Percentiles rank a stretch among this genome's conserved stretches.
Evolutionary conservation across 176 grass and related monocot genomes (phyloP).

Genomic region (Aegilops speltoides): DNA sequence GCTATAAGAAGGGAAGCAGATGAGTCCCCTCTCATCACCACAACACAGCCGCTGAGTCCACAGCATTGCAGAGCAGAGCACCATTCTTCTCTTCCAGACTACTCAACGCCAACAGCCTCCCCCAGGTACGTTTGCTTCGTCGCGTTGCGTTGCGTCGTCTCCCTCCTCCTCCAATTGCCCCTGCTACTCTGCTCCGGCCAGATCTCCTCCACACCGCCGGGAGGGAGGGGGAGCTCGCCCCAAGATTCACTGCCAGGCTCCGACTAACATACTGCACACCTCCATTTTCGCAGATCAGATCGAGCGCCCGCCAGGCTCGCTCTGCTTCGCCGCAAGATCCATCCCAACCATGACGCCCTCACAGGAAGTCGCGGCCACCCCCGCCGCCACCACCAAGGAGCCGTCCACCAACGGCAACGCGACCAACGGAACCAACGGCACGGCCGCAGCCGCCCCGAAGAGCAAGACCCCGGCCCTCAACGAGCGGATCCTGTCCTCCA

Average conservation of each 20-base stretch:
- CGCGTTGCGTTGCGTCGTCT: not conserved
- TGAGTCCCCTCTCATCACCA: not conserved
- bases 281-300: no score
- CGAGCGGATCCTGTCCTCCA: conserved; percentile 78
- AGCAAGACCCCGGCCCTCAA: conserved; percentile 45
- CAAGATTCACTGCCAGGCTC: no score
- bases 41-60: not conserved
- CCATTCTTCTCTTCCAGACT: not conserved
- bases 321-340: no score
- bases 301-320: no score
- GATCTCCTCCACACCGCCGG: no score
- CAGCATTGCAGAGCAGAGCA: no score
- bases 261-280: no score
- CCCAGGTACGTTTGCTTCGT: not conserved
- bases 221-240: no score
- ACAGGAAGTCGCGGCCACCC: conserved; percentile 8
- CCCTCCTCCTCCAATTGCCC: not conserved
- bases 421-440: not conserved
- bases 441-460: not conserved
- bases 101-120: not conserved
- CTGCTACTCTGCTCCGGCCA: no score
- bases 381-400: conserved; percentile 1
- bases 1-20: not conserved
- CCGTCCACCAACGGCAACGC: not conserved
- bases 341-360: conserved; percentile 46